Evolutionary conservation across 306 rosid genomes (phyloP), one percentile per base, ranked within the genome.

Genomic region (Hippophae rhamnoides): DNA sequence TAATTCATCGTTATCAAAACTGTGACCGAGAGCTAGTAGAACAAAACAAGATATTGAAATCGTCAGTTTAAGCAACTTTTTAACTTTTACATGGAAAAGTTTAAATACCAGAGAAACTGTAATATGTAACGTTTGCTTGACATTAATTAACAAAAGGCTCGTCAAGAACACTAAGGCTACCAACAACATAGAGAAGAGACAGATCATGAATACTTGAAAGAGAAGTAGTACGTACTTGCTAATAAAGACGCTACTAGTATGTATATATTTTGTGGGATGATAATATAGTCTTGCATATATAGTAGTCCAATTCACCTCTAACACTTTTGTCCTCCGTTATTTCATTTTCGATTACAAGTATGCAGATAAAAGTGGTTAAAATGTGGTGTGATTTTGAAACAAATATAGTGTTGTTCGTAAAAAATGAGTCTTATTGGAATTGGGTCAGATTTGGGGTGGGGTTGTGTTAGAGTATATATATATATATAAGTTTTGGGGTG

Each of bases 361-460:
- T 0, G 18, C 0, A 0, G 18, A 18, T 18, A 18, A 18, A 18
- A 18, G 18, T 18, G 18, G 18, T 18, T 18, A 18, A 18, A 18
- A 18, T 18, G 18, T 18, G 18, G 18, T 18, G 18, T 18, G 18
- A 18, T 18, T 18, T 18, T 18, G 18, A 18, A 18, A 18, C 18
- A 18, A 18, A 18, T 18, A 18, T 18, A 18, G 18, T 18, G 18
- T 18, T 18, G 18, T 18, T 18, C 18, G 18, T 18, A 18, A 18
- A 73, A 80, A 89, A 76, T 74, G 76, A 72, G 78, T 85, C 67
- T 72, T 82, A 75, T 76, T 75, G 69, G 76, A 2, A 2, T 31
- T 31, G 38, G 38, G 38, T 84, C 79, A 81, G 89, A 0, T 64
- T 81, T 63, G 82, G 86, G 82, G 86, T 81, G 23, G 23, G 92